phyloP scores from a whole-genome alignment of 2,329 filamentous ascomycete genomes.

The Claviceps sp. region DNA sequence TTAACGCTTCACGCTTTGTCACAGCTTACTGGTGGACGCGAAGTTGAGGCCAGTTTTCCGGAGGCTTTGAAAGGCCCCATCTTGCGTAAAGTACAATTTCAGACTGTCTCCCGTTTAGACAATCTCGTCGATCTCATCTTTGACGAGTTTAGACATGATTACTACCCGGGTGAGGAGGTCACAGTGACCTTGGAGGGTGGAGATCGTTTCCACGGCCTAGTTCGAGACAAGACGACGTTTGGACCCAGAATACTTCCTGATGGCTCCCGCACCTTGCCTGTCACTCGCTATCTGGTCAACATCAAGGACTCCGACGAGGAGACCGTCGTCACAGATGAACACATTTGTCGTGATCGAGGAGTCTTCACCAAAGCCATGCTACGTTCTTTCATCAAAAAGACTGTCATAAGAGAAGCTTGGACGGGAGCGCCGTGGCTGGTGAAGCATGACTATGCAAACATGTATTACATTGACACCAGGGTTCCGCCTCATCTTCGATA shows the following conservation, averaged over 20 bases:
- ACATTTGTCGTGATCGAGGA: constrained; percentile 78
- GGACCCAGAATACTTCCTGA: constrained; percentile 46
- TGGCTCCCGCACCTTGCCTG: constrained; percentile 56
- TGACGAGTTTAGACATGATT: constrained; percentile 76
- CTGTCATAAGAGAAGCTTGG: constrained; percentile 83
- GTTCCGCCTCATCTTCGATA: constrained; percentile 73
- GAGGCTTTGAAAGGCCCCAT: constrained; percentile 85
- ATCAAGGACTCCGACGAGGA: constrained; percentile 59
- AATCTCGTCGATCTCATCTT: constrained; percentile 57
- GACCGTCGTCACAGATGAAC: constrained; percentile 64
- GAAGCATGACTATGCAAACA: constrained; percentile 68
- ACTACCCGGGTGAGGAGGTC: constrained; percentile 79
- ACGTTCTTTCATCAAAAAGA: constrained; percentile 88
- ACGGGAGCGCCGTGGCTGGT: constrained; percentile 95
- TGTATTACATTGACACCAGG: constrained; percentile 77
- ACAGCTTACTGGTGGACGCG: constrained; percentile 65
- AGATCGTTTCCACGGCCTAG: constrained; percentile 57
- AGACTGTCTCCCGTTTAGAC: constrained; percentile 78
- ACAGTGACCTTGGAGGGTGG: constrained; percentile 57
- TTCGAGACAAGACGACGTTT: constrained; percentile 77
- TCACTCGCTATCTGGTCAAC: constrained; percentile 69
- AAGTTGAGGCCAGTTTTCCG: constrained; percentile 85
- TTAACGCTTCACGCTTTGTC: constrained; percentile 1
- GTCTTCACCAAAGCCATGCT: constrained; percentile 91
- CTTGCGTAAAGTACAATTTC: constrained; percentile 81